These are phyloP conservation scores for Pseudonectria buxi DNA, from an alignment of 2,329 filamentous ascomycete genomes.

Conservation along the genomic window DNA sequence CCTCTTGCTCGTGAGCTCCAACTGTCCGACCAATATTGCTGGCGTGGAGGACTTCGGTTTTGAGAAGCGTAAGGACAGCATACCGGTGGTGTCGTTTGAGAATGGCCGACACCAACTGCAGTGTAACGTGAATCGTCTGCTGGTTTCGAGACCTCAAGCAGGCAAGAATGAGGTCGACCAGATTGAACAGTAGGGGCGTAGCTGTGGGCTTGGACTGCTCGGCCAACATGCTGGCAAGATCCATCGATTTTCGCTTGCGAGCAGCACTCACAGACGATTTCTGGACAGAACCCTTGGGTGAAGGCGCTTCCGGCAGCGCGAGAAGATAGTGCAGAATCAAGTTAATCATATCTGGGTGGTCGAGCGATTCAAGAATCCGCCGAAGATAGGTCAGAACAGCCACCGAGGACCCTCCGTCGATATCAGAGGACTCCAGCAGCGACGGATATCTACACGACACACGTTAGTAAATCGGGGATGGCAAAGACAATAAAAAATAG, in stretches of 20 bases:
- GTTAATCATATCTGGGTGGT: slow-evolving; percentile 90
- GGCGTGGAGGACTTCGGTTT: slow-evolving; percentile 53
- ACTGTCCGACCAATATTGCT: slow-evolving; percentile 55
- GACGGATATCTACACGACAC: slow-evolving; percentile 76
- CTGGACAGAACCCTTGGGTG: slow-evolving; percentile 29
- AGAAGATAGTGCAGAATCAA: slow-evolving; percentile 89
- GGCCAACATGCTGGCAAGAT: slow-evolving; percentile 74
- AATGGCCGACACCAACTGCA: slow-evolving; percentile 81
- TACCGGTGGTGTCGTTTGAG: slow-evolving; percentile 83
- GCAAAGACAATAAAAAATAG: no score
- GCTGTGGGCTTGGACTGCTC: slow-evolving; percentile 64
- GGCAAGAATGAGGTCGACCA: slow-evolving; percentile 83
- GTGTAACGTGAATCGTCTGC: slow-evolving; percentile 82
- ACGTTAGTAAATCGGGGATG: no score
- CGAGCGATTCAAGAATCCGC: slow-evolving; percentile 81
- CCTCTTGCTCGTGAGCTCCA: slow-evolving; percentile 68
- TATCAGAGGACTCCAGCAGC: slow-evolving; percentile 90
- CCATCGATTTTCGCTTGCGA: slow-evolving; percentile 80
- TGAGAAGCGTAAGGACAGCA: slow-evolving; percentile 69
- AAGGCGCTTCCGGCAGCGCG: slow-evolving; percentile 58
- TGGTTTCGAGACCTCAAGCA: slow-evolving; percentile 78
- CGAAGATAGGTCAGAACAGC: slow-evolving; percentile 91
- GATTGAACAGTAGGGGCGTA: slow-evolving; percentile 84
- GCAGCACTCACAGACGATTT: slow-evolving; percentile 57
- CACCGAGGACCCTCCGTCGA: slow-evolving; percentile 92